Evolutionary conservation across 108 stramenopile genomes (phyloP), one percentile per base, ranked within the genome.

Genomic region (Asterionellopsis glacialis): DNA sequence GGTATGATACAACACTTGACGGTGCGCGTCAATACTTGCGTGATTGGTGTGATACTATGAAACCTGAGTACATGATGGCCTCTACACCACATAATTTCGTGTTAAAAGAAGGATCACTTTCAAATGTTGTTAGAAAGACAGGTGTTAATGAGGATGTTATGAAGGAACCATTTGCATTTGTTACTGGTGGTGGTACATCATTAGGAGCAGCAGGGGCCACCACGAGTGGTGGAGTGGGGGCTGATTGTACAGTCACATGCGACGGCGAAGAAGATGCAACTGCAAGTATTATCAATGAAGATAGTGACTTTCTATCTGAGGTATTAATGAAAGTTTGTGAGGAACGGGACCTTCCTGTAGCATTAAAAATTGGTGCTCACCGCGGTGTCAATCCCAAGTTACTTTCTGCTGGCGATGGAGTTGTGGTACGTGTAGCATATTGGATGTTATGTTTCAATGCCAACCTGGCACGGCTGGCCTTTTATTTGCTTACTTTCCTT

Each of bases 61-160:
- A 85, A 39, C 91, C 95, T 0, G 93, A 93, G 58, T 96, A 96
- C 61, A 71, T 96, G 71, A 96, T 93, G 90, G 90, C 95, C 5
- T 89, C 87, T 0, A 94, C 95, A 19, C 95, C 95, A 11, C 84
- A 91, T 55, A 76, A 91, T 58, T 94, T 96, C 65, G 70, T 60
- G 14, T 57, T 85, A 41, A 48, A 64, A 15, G 77, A 72, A 41
- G 75, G 74, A 15, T 44, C 38, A 18, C 49, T 79, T n/a, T 44
- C 70, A 16, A 24, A 23, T 11, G 54, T 70, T 33, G 68, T 72
- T 13, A 56, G 47, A 25, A 83, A 75, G 56, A 62, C 53, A 6
- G 80, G 81, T 19, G 58, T 86, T 33, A 82, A 90, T 53, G 70
- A 72, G 60, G 64, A 70, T 18, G 82, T 84, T 9, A 61, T 90